Conservation (phyloP, 805 yeast species). For the Saccharomycopsis sp. region DNA sequence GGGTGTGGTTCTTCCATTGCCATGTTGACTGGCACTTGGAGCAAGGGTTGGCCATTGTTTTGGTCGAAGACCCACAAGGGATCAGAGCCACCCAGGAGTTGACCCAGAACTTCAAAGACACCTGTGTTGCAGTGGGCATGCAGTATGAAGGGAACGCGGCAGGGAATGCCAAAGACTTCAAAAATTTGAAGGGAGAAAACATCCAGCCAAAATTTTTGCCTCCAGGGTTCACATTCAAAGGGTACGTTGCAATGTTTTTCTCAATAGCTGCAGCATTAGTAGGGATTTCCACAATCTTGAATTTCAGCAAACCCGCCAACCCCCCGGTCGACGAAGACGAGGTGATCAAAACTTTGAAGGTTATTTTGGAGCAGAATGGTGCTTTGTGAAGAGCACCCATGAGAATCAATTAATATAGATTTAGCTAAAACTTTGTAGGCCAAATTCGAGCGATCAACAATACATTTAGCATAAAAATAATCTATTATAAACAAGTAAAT, state of each 20-base stretch:
- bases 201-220: slow-evolving; percentile 57
- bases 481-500: too few relatives aligned
- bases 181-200: slow-evolving; percentile 51
- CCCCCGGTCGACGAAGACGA: slow-evolving; percentile 35
- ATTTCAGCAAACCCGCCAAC: slow-evolving; percentile 57
- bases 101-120: slow-evolving; percentile 39
- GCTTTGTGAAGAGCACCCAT: too few relatives aligned
- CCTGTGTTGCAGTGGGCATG: slow-evolving; percentile 40
- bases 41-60: slow-evolving; percentile 67
- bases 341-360: slow-evolving; percentile 31
- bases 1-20: slow-evolving; percentile 92
- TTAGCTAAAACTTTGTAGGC: too few relatives aligned
- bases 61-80: slow-evolving; percentile 60
- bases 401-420: too few relatives aligned
- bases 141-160: slow-evolving; percentile 63
- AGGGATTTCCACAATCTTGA: slow-evolving; percentile 51
- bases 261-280: slow-evolving; percentile 49
- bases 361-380: slow-evolving; percentile 27
- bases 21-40: slow-evolving; percentile 81
- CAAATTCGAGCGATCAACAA: too few relatives aligned
- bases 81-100: slow-evolving; percentile 37
- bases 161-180: slow-evolving; percentile 46
- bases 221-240: slow-evolving; percentile 59
- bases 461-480: too few relatives aligned
- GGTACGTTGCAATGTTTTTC: slow-evolving; percentile 51